Base-by-base conservation (phyloP, 352 stramenopile species). In the Globisporangium iwayamae region DNA sequence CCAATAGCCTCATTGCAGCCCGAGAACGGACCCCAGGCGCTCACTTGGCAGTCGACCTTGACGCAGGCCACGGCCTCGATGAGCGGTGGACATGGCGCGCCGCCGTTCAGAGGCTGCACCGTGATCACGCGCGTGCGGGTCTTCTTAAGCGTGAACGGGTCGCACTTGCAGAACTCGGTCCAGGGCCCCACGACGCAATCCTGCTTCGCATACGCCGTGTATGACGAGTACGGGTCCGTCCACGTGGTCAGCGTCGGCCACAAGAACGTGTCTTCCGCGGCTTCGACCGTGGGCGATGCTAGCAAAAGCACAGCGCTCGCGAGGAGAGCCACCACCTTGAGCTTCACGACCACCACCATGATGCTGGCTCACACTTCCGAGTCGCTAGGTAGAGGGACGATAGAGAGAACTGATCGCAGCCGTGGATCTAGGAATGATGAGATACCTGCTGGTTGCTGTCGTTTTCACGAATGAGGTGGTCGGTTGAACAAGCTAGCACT, bases 121-220 rank as follows among this genome's bases (percentile, higher is more conserved):
- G 62, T 73, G 9, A 85, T 58, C 13, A 45, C 46, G 22, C 74
- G 74, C 20, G 66, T 73, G 50, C 69, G 72, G 16, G 45, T 81
- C 57, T 83, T 74, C 67, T 68, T 78, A 6, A 66, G 60, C 25
- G 70, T 72, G 2, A 54, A 58, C 1, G 57, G 38, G 53, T 83
- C 52, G 28, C 77, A 85, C 10, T 56, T 25, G 16, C 67, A 69
- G 60, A 59, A 82, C 11, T 34, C 54, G 8, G 69, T 70, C 74
- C 74, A 82, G 11, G 64, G 58, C 3, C 66, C 62, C 13, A 82
- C 74, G 28, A 76, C 59, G 22, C 74, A 82, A 65, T 78, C 67
- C 28, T 20, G 59, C 45, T 56, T 62, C n/a, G 20, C 46, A 5
- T 48, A 57, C 4, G 25, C 3, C 8, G 43, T 39, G 14, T 61